Evolutionary conservation across 1,284 basidiomycete species (phyloP), one percentile per base, ranked within the genome.

Genomic region (Boletus semigastroideus): DNA sequence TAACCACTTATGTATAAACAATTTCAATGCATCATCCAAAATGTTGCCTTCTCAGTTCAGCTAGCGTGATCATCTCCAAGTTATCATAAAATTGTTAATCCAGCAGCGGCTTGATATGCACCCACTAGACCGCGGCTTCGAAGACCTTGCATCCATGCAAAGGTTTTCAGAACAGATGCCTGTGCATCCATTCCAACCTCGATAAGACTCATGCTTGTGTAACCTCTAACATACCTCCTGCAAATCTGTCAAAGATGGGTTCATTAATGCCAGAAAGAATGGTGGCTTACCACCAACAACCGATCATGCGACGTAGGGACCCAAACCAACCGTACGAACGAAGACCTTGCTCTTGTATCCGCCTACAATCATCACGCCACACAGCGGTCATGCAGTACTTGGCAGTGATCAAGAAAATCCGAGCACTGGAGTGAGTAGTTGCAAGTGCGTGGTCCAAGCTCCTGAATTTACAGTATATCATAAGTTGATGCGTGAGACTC

Each of bases 401-500:
- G 0, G 94, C 94, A 7, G 91, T 89, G 54, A 98, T 90, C 37
- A 98, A 70, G 70, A 98, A 99, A 63, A 97, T 84, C 12, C 94
- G 87, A 54, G 86, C 85, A 65, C 80, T 83, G 11, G 88, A 85
- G 67, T 90, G 88, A 5, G 79, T 94, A 3, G 87, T 92, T 63
- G 78, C 79, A 8, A 91, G 72, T 11, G 86, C 81, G 67, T 84
- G 74, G 61, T 90, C 88, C 44, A 90, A 72, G 67, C 80, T 82
- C 72, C 87, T 89, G 55, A 16, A 47, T 46, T 27, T 28, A 31
- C 20, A 34, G 28, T 17, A 3, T 25, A 45, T 27, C 19, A 57
- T 30, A 45, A 41, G 4, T 27, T 17, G 16, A 27, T 33, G 17
- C 17, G 13, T 19, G 14, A 31, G 14, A 25, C 13, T 38, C 13